These are phyloP conservation scores for Malus sylvestris DNA, from an alignment of 306 rosid genomes.

Conservation along the genomic window DNA sequence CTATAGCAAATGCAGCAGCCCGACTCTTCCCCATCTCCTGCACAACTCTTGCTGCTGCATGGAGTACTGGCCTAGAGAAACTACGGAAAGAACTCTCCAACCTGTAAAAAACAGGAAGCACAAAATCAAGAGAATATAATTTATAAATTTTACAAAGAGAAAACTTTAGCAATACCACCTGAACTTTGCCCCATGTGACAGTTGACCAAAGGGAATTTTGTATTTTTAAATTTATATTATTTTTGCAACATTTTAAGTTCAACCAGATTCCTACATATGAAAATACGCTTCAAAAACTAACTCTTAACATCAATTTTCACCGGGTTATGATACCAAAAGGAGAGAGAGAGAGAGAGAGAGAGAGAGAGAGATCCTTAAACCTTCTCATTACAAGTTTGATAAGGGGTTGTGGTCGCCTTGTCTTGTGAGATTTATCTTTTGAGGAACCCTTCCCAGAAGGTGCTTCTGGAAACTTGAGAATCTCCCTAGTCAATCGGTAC, in stretches of 20 bases:
- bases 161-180: neutral
- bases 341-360: neutral
- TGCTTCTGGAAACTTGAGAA: slow-evolving; percentile 89
- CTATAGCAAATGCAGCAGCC: slow-evolving; percentile 94
- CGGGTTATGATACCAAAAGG: neutral
- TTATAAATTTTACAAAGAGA: neutral
- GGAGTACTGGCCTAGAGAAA: slow-evolving; percentile 96
- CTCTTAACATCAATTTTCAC: neutral
- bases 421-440: slow-evolving; percentile 81
- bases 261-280: neutral
- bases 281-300: neutral
- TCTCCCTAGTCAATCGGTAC: slow-evolving; percentile 95
- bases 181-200: too few species aligned
- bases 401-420: slow-evolving; percentile 88
- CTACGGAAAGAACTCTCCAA: slow-evolving; percentile 96
- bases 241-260: neutral
- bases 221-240: too few species aligned
- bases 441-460: slow-evolving; percentile 62
- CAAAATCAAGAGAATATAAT: slow-evolving; percentile 4
- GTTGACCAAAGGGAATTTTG: too few species aligned
- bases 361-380: slow-evolving; percentile 29
- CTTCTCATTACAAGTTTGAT: slow-evolving; percentile 99
- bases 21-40: slow-evolving; percentile 99
- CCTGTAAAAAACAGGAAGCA: slow-evolving; percentile 40
- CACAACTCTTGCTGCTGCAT: slow-evolving; percentile 95